Evolutionary conservation across 2,329 filamentous ascomycete genomes (phyloP), one percentile per base, ranked within the genome.

Genomic region (Colletotrichum tofieldiae): DNA sequence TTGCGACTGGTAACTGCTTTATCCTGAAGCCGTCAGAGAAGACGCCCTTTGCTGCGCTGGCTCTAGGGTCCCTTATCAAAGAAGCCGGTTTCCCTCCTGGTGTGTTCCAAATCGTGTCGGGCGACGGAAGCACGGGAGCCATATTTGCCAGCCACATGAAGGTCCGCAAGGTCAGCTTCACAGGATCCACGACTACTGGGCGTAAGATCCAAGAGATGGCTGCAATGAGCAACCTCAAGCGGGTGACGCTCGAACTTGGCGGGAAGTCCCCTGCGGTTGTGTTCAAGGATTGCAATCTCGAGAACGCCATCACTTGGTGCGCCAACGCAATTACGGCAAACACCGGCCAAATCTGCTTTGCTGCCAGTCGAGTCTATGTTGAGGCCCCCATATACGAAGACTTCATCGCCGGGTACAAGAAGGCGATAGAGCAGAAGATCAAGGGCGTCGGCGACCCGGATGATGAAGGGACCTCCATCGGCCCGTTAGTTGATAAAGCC

Each of bases 301-400:
- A 92, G 41, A 87, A 86, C 75, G 91, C 91, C 14, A 90, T 79
- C 8, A 75, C 70, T 5, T 83, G 81, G 80, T 78, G 78, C 18
- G 78, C 78, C 35, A 78, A 79, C 67, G 77, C 82, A 16, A 80
- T 94, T 86, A 91, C 93, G 84, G 90, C 89, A 68, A 93, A 94
- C 76, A 90, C 90, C 0, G 92, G 93, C 23, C 93, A 94, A 80
- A 91, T 94, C 59, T 94, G 93, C 84, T 93, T 92, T 43, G 93
- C 93, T 75, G 92, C 91, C 7, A 93, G 91, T 0, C 84, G 92
- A 3, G 91, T 94, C 11, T 93, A 93, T 79, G 88, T 94, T 5
- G 92, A 92, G 1, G 82, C 85, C 58, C 78, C 80, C 45, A 86
- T 93, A 80, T 91, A 93, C 75, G 76, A 84, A 26, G 83, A 82